A percentile compares a stretch with the other conserved stretches of the same genome.
phyloP scores from a whole-genome alignment of 345 rosid genomes.

The Sapria himalayana region DNA sequence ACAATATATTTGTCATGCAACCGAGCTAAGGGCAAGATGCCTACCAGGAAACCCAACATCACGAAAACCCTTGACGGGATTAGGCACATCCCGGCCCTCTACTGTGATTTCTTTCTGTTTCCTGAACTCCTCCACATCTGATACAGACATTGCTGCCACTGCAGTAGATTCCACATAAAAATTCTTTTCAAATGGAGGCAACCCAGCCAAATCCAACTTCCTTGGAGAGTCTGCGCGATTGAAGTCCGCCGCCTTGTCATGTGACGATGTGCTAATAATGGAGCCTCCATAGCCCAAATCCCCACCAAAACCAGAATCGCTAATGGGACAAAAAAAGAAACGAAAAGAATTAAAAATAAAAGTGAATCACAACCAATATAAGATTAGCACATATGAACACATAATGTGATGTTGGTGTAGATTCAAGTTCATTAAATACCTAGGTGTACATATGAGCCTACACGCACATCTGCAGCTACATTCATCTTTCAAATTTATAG shows the following conservation, averaged over 20 bases:
- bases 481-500: too few species aligned
- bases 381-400: too few species aligned
- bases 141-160: conserved; percentile 70
- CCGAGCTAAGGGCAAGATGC: too few species aligned
- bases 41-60: conserved; percentile 95
- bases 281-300: conserved; percentile 39
- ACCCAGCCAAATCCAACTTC: conserved; percentile 81
- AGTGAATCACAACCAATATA: conserved; percentile 3
- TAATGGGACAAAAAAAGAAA: conserved; percentile 13
- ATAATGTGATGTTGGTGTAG: too few species aligned
- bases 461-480: too few species aligned
- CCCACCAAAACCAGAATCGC: conserved; percentile 94
- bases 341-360: conserved; percentile 8
- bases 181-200: conserved; percentile 85
- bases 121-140: conserved; percentile 70
- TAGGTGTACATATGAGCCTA: too few species aligned
- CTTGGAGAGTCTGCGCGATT: conserved; percentile 29
- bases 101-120: conserved; percentile 60
- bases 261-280: conserved; percentile 24
- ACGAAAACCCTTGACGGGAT: conserved; percentile 58
- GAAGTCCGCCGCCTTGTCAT: conserved; percentile 37
- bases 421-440: too few species aligned
- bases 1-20: too few species aligned
- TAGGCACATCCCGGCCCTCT: conserved; percentile 88
- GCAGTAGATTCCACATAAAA: conserved; percentile 63